Evolutionary conservation across 1,139 yeast genomes (phyloP), one percentile per base, ranked within the genome.

Genomic region (Protomyces lactucae-debilis): DNA sequence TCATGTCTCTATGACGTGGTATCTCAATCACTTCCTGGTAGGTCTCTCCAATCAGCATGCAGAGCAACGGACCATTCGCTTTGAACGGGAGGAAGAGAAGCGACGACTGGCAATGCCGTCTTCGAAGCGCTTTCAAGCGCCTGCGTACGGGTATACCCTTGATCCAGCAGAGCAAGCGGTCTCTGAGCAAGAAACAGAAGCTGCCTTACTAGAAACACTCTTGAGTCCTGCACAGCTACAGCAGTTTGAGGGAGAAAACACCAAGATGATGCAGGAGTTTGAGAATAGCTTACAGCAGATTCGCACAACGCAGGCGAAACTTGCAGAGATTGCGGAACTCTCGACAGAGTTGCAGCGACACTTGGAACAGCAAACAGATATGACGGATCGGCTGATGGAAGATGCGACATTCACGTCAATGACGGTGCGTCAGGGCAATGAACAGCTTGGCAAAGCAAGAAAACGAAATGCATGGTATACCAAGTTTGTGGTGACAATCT

Each of bases 281-380:
- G 82, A 84, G 64, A 70, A 72, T 35, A 73, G 77, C 2, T 72
- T 76, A 21, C 74, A 74, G 54, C 75, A 77, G 67, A 79, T 79
- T 0, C 72, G 73, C 63, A 71, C 73, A 67, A 83, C 93, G n/a
- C 95, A 91, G 72, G 81, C 80, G 67, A 84, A 96, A 1, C 85
- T 92, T 77, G 76, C 85, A 63, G 97, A 91, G 72, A 87, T 93
- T 60, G 83, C 93, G 1, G 84, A 85, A 64, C 76, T 93, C 68
- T 96, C 91, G 72, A 80, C 86, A 39, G 95, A 90, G 71, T 79
- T 93, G 67, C 82, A 91, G 3, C 79, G 86, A 60, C 96, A 92
- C 72, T 77, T 93, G 61, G 85, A 85, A 43, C 76, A 84, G 0
- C 99, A 93, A 74, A 84, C 88, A 3, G 87, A 86, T 61, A 86